Base-by-base conservation (phyloP, 768 basidiomycete species). In the Russula compacta region DNA sequence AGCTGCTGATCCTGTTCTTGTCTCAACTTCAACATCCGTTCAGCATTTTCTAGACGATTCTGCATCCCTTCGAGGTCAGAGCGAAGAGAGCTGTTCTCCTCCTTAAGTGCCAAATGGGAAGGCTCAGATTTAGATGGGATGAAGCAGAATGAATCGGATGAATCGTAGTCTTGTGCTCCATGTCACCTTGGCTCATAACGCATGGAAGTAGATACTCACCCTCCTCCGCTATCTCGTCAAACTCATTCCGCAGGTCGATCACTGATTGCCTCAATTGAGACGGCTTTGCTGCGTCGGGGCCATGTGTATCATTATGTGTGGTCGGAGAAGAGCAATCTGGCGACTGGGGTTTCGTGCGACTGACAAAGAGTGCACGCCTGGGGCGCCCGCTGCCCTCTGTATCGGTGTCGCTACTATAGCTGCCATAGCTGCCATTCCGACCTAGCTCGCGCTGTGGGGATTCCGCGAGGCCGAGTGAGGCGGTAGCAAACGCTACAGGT, bases 111-210 rank as follows among this genome's bases (percentile, higher is more conserved):
- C 17, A 76, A 70, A 4, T 77, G 71, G 35, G 82, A 73, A 6
- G 79, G 70, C 53, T 84, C 84, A 33, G 80, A 73, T 36, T 80
- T 83, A 6, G 82, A 80, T 0, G 89, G 86, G 50, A 92, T 80
- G 39, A 92, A 69, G 65, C 79, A 89, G 69, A 91, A 92, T 0
- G 89, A 92, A 64, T 88, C 90, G 1, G 89, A 86, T 59, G 89
- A 78, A 36, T 88, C 85, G 65, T 85, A 82, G 39, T 56, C 59
- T 66, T 50, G 43, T 40, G 29, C 52, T 40, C 39, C 24, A 15
- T 53, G 47, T 39, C 46, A 56, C 39, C 46, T 33, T 29, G n/a
- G 63, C 40, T 29, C 40, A 43, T 36, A 29, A 32, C 6, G 10
- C 2, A 5, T 47, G 33, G 24, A 14, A 12, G 19, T 42, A 7